A percentile compares a stretch with the other conserved stretches of the same genome.
Evolutionary conservation across 148 eudicot genomes (phyloP).

Genomic region (Amaranthus hypochondriacus): DNA sequence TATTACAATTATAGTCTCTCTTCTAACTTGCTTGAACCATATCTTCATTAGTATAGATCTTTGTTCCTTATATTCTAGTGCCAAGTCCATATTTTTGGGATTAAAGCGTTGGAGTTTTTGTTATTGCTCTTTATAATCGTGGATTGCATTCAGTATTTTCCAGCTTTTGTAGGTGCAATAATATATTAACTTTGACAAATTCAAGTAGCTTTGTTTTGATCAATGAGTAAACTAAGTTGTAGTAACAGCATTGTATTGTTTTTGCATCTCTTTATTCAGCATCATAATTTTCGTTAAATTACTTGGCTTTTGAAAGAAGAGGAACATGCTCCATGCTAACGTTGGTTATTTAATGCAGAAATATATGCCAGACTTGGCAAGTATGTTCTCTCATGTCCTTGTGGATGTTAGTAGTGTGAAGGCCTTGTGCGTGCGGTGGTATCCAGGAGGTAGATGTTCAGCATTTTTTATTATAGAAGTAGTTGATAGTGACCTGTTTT

Average conservation of each 20-base stretch:
- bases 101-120: no score
- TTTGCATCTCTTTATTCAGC: background rate
- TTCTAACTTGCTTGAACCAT: background rate
- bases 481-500: background rate
- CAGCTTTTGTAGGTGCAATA: background rate
- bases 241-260: background rate
- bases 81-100: no score
- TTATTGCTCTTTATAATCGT: no score
- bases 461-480: background rate
- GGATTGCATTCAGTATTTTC: background rate
- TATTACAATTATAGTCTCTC: no score
- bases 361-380: slow-evolving; percentile 92
- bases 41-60: background rate
- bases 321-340: slow-evolving; percentile 2
- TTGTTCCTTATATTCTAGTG: background rate
- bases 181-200: background rate
- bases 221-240: background rate
- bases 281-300: background rate
- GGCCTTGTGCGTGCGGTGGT: slow-evolving; percentile 82
- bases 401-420: slow-evolving; percentile 93
- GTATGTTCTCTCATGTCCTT: slow-evolving; percentile 68
- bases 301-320: background rate
- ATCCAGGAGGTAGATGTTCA: slow-evolving; percentile 59
- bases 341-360: slow-evolving; percentile 47
- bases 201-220: background rate